Evolutionary conservation across 1,284 basidiomycete species (phyloP), one percentile per base, ranked within the genome.

Genomic region (Sphaerobolus stellatus): DNA sequence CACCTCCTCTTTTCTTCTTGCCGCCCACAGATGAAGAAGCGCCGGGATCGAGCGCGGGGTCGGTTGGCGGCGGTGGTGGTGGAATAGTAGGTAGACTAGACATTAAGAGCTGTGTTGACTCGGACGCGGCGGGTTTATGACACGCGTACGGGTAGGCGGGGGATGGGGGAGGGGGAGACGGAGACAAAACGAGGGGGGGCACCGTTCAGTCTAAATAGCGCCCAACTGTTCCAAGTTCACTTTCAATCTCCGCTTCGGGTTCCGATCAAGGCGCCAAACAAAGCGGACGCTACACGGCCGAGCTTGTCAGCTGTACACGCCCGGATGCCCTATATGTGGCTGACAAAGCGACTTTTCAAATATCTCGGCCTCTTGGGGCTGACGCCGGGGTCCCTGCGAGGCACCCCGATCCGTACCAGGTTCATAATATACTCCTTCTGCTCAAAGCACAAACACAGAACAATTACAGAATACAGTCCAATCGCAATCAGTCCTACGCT

Each of bases 1-100:
- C 75, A 65, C 80, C 80, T 67, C 72, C 62, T 61, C 66, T 58
- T 49, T 54, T 54, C 53, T 54, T 54, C 53, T 54, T 54, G 47
- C 46, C 52, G 52, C 52, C 47, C 25, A 29, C 34, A 27, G 47
- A 25, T 9, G 45, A 48, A 48, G 53, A 44, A 30, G 47, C 53
- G 53, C 53, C 53, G 47, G 53, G 47, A 38, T 54, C 53, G 34
- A 43, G 46, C 18, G 47, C 13, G 27, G 46, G 33, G 18, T 54
- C 53, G 28, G 47, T 25, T 4, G 36, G 53, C 11, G 53, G 47
- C 13, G 53, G 53, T 29, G 53, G 53, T 24, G 53, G 53, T 31
- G 53, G 53, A 14, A 43, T 28, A 43, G 28, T 4, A 14, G 53
- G 53, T n/a, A 51, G 43, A 48, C 50, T 52, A 4, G 49, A 51